Evolutionary conservation across 2,329 filamentous ascomycete genomes (phyloP), one percentile per base, ranked within the genome.

Genomic region (Colletotrichum acutatum): DNA sequence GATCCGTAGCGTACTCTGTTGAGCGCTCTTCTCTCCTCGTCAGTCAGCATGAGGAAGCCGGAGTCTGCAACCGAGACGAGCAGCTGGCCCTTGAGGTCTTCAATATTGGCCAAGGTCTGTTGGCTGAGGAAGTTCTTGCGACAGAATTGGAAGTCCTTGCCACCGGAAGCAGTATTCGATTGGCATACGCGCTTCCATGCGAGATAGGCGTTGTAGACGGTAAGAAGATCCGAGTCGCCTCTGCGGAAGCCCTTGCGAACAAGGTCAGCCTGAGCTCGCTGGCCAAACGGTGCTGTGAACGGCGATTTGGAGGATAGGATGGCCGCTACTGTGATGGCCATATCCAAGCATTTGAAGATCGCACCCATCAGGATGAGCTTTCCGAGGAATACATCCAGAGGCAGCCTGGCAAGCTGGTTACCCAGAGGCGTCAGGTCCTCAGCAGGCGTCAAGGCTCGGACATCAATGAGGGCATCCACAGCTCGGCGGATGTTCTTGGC

Each of bases 241-340:
- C 93, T 91, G 74, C 93, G 93, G 84, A 97, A 99, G 4, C 90
- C 90, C 71, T 93, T 88, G 2, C 94, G 90, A 0, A 94, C 93
- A 26, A 92, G 90, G 76, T 98, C 94, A 46, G 95, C 95, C 79
- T 97, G 94, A 53, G 91, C 89, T 64, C 94, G 92, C 59, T 95
- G 93, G 2, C 95, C 94, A 81, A 98, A 95, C 0, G 95, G 94
- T 2, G 94, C 93, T 0, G 96, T 89, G 80, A 98, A 98, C 0
- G 96, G 97, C 0, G 95, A 97, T 80, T 98, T 99, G 32, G 95
- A 97, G 2, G 95, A 98, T 1, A 99, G 84, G 30, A 98, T 96
- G 8, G 97, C 96, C 7, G 97, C 97, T 68, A 97, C 93, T 2
- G 95, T 98, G 65, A 98, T 90, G 19, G 94, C 91, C 81, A 96